Evolutionary conservation across 164 flowering plant species (phyloP).

Genomic region (Berberis thunbergii): DNA sequence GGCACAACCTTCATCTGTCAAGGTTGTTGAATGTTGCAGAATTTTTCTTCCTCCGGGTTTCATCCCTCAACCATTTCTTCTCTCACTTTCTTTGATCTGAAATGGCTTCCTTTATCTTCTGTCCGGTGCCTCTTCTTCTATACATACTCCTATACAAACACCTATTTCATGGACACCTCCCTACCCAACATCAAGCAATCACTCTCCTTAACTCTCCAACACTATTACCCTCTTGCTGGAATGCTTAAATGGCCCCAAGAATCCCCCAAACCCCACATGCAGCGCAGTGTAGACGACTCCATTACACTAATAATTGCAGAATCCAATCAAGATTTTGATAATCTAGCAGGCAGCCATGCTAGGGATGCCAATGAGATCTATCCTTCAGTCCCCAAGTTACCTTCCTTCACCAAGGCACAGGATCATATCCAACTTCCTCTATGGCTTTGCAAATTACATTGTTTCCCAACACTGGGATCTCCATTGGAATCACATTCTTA

Average conservation of each 20-base stretch:
- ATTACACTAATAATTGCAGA: conserved; percentile 19
- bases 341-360: not conserved
- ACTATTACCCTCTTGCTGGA: conserved; percentile 34
- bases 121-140: no score
- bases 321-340: conserved; percentile 6
- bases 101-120: no score
- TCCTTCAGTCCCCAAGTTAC: conserved; percentile 10
- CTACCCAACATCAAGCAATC: conserved; percentile 29
- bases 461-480: conserved; percentile 15
- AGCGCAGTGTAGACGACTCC: conserved; percentile 26
- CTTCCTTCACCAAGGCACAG: not conserved
- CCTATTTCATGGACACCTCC: conserved; percentile 13
- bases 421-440: not conserved
- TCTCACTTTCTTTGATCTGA: no score
- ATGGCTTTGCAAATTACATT: conserved; percentile 14
- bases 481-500: conserved; percentile 1
- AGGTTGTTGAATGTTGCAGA: no score
- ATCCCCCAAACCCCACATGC: conserved; percentile 15
- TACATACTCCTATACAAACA: no score
- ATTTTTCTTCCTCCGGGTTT: no score
- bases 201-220: conserved; percentile 34
- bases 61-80: no score
- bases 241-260: conserved; percentile 16
- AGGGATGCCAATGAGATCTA: not conserved
- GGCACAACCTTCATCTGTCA: no score